Percentiles rank a stretch among this genome's conserved stretches.
Conservation (phyloP, 306 rosid genomes). For the Abrus pulchellus region DNA sequence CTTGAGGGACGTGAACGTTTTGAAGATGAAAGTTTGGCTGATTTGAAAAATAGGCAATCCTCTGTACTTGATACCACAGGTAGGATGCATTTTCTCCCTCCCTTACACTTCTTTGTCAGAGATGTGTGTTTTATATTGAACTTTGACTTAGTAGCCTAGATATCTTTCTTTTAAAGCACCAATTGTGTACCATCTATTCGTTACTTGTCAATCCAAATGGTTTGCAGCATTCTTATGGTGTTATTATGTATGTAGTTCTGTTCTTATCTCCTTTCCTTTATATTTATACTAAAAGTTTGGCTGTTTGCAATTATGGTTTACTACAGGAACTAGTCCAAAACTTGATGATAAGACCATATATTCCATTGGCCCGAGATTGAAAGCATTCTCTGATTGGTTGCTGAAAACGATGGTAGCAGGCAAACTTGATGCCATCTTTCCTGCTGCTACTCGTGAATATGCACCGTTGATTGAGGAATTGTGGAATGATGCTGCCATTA, state of each 20-base stretch:
- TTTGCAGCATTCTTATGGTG: constrained; percentile 3
- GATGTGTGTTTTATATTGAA: background rate
- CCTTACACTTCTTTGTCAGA: constrained; percentile 34
- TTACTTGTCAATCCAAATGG: constrained; percentile 14
- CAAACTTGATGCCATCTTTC: constrained; percentile 91
- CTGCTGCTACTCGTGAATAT: constrained; percentile 99
- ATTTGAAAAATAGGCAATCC: constrained; percentile 55
- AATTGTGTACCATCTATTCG: constrained; percentile 15
- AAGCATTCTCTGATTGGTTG: constrained; percentile 98
- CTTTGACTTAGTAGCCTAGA: constrained; percentile 30
- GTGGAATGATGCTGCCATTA: constrained; percentile 90
- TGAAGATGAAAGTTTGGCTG: constrained; percentile 85
- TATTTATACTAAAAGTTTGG: constrained; percentile 22
- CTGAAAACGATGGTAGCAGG: constrained; percentile 96
- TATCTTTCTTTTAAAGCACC: constrained; percentile 32
- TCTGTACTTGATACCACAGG: constrained; percentile 63
- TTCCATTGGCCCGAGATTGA: constrained; percentile 87
- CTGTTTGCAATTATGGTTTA: constrained; percentile 40
- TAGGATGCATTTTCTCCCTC: constrained; percentile 44
- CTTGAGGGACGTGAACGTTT: constrained; percentile 98
- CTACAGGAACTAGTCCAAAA: constrained; percentile 61
- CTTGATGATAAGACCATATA: constrained; percentile 62
- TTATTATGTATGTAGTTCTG: background rate
- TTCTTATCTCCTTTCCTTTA: background rate
- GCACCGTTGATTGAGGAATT: constrained; percentile 93